A percentile compares a stretch with the other conserved stretches of the same genome.
Evolutionary conservation across 495 filamentous ascomycete genomes (phyloP).

Genomic region (Annulohypoxylon maeteangense): DNA sequence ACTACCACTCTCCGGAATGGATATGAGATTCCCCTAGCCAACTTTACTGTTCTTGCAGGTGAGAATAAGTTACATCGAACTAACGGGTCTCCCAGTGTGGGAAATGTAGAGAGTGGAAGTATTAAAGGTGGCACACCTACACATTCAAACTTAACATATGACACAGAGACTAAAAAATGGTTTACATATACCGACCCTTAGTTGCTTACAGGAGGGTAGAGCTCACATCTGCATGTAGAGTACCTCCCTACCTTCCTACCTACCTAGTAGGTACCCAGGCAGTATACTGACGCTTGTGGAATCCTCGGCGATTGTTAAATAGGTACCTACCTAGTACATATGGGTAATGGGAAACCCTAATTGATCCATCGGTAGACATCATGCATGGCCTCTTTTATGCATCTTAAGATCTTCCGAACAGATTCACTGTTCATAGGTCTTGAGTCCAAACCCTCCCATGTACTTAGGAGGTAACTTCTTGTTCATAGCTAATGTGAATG

Average conservation of each 20-base stretch:
- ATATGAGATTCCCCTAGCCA: slow-evolving; percentile 67
- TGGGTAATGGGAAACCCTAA: background rate
- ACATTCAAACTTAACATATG: slow-evolving; percentile 58
- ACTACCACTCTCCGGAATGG: slow-evolving; percentile 54
- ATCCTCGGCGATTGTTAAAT: background rate
- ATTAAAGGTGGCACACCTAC: slow-evolving; percentile 59
- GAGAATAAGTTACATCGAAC: slow-evolving; percentile 63
- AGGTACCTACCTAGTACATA: background rate
- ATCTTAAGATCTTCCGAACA: background rate
- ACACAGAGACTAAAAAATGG: slow-evolving; percentile 56
- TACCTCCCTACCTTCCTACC: no score
- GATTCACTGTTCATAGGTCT: background rate
- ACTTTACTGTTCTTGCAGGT: slow-evolving; percentile 67
- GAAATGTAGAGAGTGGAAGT: slow-evolving; percentile 55
- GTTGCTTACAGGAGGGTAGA: background rate
- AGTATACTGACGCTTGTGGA: background rate
- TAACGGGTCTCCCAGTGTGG: slow-evolving; percentile 58
- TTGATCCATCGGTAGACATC: background rate
- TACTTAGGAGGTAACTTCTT: background rate
- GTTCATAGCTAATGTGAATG: background rate
- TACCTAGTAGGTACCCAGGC: background rate
- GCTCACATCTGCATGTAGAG: background rate
- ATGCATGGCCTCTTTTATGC: background rate
- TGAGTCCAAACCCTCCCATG: background rate
- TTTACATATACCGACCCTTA: slow-evolving; percentile 34